Base-by-base conservation (phyloP, 1,284 basidiomycete species). In the Taiwanofungus camphoratus region DNA sequence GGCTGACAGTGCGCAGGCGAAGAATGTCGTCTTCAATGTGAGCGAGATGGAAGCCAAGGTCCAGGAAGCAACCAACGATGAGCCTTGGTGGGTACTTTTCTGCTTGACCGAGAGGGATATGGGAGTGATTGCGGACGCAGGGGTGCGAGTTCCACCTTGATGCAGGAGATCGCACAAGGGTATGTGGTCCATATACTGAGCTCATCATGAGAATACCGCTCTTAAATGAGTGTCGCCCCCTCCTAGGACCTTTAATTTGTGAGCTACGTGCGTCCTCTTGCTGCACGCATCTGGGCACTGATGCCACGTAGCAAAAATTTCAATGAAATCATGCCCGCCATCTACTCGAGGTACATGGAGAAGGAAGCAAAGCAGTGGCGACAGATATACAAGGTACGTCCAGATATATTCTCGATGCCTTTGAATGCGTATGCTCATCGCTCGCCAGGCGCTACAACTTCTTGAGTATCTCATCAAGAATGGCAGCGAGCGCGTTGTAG, bases 311-410 rank as follows among this genome's bases (percentile, higher is more conserved):
- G 91, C 69, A 92, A 95, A 72, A 83, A 95, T 55, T 99, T 99
- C 69, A 99, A 99, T 67, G 96, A 99, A 71, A 93, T 99, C 61
- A 98, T 99, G 93, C 95, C 96, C 2, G 87, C 84, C 59, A 97
- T 98, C 57, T 99, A 97, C 66, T 77, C 85, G 3, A 81, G 90
- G 20, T 92, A 92, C 66, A 93, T 93, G 90, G 90, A 94, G 66
- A 98, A 97, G 69, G 96, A 99, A 65, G 96, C 96, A 0, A 74
- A 87, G 22, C 92, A 99, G 62, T 99, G 95, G 95, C 76, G 95
- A 31, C 94, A 99, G 68, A 99, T 99, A 51, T 99, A 99, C 79
- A 99, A 99, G 76, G 91, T 84, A 30, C 3, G 64, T 4, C n/a
- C n/a, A n/a, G n/a, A n/a, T n/a, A n/a, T n/a, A n/a, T n/a, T n/a